Evolutionary conservation across 108 stramenopile genomes (phyloP), one percentile per base, ranked within the genome.

Genomic region (Fistulifera pelliculosa): DNA sequence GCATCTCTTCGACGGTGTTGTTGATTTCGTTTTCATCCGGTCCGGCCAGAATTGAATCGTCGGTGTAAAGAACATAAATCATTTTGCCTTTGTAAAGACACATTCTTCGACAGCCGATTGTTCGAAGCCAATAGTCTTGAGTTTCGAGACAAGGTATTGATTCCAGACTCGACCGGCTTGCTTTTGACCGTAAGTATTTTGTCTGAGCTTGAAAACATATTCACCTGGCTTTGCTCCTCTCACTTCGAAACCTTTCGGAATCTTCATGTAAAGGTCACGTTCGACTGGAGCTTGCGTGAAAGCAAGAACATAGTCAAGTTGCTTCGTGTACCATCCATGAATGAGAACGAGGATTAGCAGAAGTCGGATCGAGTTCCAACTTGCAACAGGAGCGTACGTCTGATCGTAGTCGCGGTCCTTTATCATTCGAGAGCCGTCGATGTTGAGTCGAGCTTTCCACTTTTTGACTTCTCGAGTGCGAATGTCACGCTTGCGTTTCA

Each of bases 381-480:
- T 41, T 13, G 61, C 73, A 6, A 74, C 73, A 50, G 77, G 77
- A 0, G 77, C 68, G 42, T 79, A 79, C 0, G 70, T 74, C 28
- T 74, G 38, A 14, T 59, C 45, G 38, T 74, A 79, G 57, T 79
- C 49, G 14, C 52, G 22, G 0, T 68, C 66, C 23, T 62, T 18
- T 1, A 23, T 12, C 58, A 58, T 55, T 40, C 58, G 27, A 6
- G 62, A 68, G 1, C 76, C 72, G 40, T 73, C 70, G 42, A 71
- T 24, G 25, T 54, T 61, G 19, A 60, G 35, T 6, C 70, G 19
- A 6, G 70, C 64, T 41, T 71, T 71, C 23, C 50, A 65, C 44
- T 60, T 60, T 4, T 65, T 31, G 1, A 71, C 28, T 26, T 60
- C 53, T 12, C 64, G 26, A 8, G 75, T 77, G 1, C 13, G 50